Conservation (phyloP, 805 yeast genomes). For the Starmerella floricola region DNA sequence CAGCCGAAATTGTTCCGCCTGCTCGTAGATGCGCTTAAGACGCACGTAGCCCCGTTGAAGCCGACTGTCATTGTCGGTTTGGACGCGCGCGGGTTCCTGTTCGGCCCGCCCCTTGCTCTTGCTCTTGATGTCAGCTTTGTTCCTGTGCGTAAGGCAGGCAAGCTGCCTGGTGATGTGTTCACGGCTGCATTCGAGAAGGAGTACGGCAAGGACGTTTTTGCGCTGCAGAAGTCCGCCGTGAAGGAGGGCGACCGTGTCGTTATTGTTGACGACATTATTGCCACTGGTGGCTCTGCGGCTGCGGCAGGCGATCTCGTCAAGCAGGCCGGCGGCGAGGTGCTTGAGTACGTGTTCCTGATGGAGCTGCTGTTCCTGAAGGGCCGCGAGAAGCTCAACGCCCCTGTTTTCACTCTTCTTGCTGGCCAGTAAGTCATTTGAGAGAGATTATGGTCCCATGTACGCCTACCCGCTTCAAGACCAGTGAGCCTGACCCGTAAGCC, state of each 20-base stretch:
- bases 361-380: constrained; percentile 94
- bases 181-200: constrained; percentile 74
- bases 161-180: constrained; percentile 76
- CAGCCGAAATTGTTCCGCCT: constrained; percentile 70
- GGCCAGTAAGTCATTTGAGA: too few species aligned
- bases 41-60: constrained; percentile 47
- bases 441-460: constrained; percentile 2
- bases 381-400: constrained; percentile 71
- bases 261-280: constrained; percentile 90
- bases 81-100: constrained; percentile 92
- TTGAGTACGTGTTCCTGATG: constrained; percentile 80
- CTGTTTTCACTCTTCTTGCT: constrained; percentile 75
- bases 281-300: constrained; percentile 93
- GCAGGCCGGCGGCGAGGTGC: constrained; percentile 54
- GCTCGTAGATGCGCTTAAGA: constrained; percentile 65
- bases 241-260: constrained; percentile 70
- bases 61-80: constrained; percentile 87
- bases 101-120: constrained; percentile 91
- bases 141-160: constrained; percentile 92
- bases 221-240: constrained; percentile 73
- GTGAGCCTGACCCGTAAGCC: too few species aligned
- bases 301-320: constrained; percentile 82
- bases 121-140: constrained; percentile 82
- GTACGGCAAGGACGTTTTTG: constrained; percentile 81
- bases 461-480: not conserved